Conservation (phyloP, 768 basidiomycete species). For the Infundibulicybe gibba region DNA sequence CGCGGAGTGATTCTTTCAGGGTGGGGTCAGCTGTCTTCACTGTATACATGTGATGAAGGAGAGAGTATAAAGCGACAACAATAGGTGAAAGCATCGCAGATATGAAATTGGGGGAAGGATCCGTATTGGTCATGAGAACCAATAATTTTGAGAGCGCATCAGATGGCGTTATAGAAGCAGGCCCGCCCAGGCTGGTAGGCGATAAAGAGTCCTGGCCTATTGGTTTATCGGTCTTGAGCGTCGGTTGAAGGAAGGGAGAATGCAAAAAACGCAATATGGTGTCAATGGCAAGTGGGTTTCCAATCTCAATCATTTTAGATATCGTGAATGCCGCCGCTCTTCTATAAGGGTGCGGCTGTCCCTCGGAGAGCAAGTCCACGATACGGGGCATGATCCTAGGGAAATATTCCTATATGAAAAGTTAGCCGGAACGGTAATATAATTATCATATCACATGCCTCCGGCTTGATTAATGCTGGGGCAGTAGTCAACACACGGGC, state of each 20-base stretch:
- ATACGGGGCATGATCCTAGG: slow-evolving; percentile 49
- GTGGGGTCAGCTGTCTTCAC: slow-evolving; percentile 62
- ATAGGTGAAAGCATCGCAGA: slow-evolving; percentile 66
- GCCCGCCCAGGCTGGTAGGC: background rate
- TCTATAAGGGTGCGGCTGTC: slow-evolving; percentile 39
- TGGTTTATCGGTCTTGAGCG: slow-evolving; percentile 1
- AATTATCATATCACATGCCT: slow-evolving; percentile 38
- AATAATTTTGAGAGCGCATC: slow-evolving; percentile 48
- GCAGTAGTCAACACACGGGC: slow-evolving; percentile 59
- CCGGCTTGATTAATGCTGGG: slow-evolving; percentile 49
- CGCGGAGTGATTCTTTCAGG: slow-evolving; percentile 53
- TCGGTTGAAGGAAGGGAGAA: slow-evolving; percentile 35
- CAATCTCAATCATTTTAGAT: slow-evolving; percentile 55
- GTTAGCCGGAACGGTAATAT: slow-evolving; percentile 2
- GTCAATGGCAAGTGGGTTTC: slow-evolving; percentile 26
- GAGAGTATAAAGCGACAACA: slow-evolving; percentile 59
- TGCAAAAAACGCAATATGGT: slow-evolving; percentile 51
- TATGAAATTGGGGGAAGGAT: slow-evolving; percentile 72
- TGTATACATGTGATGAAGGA: slow-evolving; percentile 51
- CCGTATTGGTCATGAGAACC: slow-evolving; percentile 65
- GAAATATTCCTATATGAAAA: slow-evolving; percentile 55
- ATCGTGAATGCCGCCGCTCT: slow-evolving; percentile 67
- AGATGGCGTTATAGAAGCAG: slow-evolving; percentile 21
- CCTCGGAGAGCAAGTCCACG: slow-evolving; percentile 42
- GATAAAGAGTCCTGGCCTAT: background rate